phyloP scores from a whole-genome alignment of 176 grass and related monocot genomes.

The Lolium multiflorum region DNA sequence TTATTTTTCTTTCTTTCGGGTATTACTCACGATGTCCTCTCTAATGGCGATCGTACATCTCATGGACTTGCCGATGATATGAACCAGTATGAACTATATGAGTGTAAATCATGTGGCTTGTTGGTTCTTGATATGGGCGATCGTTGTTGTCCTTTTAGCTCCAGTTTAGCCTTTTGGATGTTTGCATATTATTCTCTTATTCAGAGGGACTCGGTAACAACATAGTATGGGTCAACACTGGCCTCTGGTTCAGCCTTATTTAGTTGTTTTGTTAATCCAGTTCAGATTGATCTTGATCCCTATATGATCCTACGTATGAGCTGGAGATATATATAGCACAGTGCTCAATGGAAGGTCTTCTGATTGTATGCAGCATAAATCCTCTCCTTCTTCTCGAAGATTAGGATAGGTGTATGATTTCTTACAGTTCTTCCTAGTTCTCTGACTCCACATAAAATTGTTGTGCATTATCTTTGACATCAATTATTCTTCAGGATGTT shows the following conservation, averaged over 20 bases:
- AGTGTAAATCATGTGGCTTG: neutral
- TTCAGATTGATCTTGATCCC: neutral
- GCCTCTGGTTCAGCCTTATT: neutral
- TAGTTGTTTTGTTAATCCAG: neutral
- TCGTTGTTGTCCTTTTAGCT: neutral
- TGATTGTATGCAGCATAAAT: slow-evolving; percentile 55
- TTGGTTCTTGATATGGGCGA: neutral
- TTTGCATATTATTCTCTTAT: neutral
- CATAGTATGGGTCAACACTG: neutral
- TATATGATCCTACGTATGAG: neutral
- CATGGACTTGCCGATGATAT: neutral
- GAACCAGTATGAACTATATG: neutral
- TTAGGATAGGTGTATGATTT: neutral
- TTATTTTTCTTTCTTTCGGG: neutral
- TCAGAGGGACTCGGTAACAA: neutral
- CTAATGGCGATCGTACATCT: slow-evolving; percentile 14
- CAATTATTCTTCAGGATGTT: neutral
- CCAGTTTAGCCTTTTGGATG: neutral
- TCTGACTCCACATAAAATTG: neutral
- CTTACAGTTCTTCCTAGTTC: neutral
- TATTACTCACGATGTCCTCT: neutral
- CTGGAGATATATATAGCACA: slow-evolving; percentile 8
- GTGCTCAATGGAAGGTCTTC: slow-evolving; percentile 14
- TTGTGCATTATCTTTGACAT: neutral
- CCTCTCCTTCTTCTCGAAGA: neutral